phyloP scores from a whole-genome alignment of 129 eudicot species.

The Deinandra increscens region DNA sequence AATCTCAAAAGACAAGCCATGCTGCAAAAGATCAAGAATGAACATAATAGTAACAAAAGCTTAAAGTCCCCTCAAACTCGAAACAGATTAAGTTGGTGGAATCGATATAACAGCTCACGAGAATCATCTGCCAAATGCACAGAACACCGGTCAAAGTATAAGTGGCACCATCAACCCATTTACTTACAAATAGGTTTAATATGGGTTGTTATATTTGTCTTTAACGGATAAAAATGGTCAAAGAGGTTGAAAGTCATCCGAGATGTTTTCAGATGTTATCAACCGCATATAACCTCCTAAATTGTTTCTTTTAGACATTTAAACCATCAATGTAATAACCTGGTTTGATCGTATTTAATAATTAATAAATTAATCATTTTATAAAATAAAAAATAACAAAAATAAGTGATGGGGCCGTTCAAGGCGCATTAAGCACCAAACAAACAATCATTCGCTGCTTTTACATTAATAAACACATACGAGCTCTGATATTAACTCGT shows the following conservation, averaged over 20 bases:
- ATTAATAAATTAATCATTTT: not conserved
- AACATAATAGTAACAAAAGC: conserved; percentile 9
- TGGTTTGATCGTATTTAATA: not conserved
- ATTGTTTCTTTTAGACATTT: not conserved
- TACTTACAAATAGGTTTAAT: not conserved
- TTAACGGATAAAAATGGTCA: not conserved
- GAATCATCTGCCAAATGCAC: conserved; percentile 21
- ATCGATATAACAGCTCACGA: conserved; percentile 1
- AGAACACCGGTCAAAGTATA: not conserved
- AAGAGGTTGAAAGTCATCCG: not conserved
- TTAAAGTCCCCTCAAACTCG: conserved; percentile 13
- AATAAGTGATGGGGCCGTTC: not conserved
- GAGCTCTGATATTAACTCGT: no score
- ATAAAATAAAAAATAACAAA: not conserved
- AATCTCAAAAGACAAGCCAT: conserved; percentile 20
- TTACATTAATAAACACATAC: no score
- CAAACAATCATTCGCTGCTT: no score
- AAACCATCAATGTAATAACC: not conserved
- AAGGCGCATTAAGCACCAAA: not conserved
- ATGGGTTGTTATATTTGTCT: not conserved
- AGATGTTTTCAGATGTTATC: not conserved
- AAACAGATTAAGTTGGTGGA: conserved; percentile 11
- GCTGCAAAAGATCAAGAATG: conserved; percentile 26
- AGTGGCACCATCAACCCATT: not conserved
- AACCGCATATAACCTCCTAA: not conserved